Base-by-base conservation (phyloP, 2,329 filamentous ascomycete species). In the Fusarium albosuccineum region DNA sequence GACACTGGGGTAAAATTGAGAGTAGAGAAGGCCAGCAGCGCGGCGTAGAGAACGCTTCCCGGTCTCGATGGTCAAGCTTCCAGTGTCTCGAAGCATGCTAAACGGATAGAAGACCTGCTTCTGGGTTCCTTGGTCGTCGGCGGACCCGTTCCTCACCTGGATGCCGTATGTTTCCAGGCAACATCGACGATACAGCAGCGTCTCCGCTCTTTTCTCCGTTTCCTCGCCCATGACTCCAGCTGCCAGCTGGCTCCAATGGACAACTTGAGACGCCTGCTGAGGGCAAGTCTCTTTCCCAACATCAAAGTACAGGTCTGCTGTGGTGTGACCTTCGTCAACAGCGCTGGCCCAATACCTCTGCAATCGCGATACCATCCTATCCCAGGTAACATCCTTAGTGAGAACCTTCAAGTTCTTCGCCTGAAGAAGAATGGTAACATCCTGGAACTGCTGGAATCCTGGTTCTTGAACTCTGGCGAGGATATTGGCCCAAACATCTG, bases 351-450 rank as follows among this genome's bases (percentile, higher is more conserved):
- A 22, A 22, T 22, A 22, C 17, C 17, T 22, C 4, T 22, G 17
- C 3, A 22, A 22, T 22, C 17, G 17, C 17, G 17, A 22, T 3
- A 22, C 17, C 17, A 22, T 22, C 17, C 4, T 22, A 22, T 22
- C 17, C 17, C 17, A 22, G 17, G 17, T 22, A 22, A 22, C 17
- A 22, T 22, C 17, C 36, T 51, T 51, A n/a, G 34, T 51, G 9
- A 51, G 48, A 29, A 51, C 48, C 48, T 51, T 51, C 29, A 51
- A 14, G 48, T 51, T 51, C 48, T 40, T 51, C 14, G 48, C 48
- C 29, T 51, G 34, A 41, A 41, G 26, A 10, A 52, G 36, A 17
- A 52, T 52, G 9, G 49, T 41, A 17, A 52, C 26, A 22, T 52
- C 49, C 26, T 34, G 49, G 37, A 52, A 52, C 10, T 42, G 49